phyloP scores from a whole-genome alignment of 2,329 filamentous ascomycete genomes.

The Bimuria novae-zelandiae region DNA sequence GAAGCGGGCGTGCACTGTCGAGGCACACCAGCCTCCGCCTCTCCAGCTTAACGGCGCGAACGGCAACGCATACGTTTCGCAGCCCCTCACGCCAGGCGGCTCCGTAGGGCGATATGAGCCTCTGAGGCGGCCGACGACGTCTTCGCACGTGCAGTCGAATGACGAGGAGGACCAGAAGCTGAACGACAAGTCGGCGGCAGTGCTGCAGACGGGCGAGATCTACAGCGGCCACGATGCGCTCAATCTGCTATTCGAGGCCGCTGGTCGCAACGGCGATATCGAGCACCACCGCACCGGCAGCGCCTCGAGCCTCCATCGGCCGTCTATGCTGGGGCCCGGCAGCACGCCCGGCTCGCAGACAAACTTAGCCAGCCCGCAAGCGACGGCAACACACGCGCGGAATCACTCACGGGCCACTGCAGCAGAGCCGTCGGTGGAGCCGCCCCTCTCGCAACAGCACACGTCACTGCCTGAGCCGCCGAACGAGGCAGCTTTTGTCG shows the following conservation, averaged over 20 bases:
- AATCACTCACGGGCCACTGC: constrained; percentile 28
- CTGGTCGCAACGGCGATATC: constrained; percentile 56
- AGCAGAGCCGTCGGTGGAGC: constrained; percentile 36
- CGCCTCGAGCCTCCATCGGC: constrained; percentile 45
- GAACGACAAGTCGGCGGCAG: constrained; percentile 63
- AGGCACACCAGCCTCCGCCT: constrained; percentile 46
- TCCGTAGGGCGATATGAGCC: constrained; percentile 69
- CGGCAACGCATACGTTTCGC: constrained; percentile 37
- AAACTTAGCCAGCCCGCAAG: constrained; percentile 41
- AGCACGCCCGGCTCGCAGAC: constrained; percentile 44
- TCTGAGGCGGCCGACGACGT: constrained; percentile 62
- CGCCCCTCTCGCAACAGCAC: constrained; percentile 32
- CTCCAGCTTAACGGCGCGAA: constrained; percentile 24
- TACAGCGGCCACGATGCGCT: constrained; percentile 93
- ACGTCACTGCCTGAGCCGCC: constrained; percentile 34
- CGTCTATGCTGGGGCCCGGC: constrained; percentile 24
- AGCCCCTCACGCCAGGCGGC: constrained; percentile 69
- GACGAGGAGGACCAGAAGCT: constrained; percentile 61
- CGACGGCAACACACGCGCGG: constrained; percentile 28
- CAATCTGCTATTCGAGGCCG: constrained; percentile 88
- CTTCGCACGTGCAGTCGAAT: constrained; percentile 40
- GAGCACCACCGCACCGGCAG: constrained; percentile 55
- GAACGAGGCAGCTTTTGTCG: constrained; percentile 51
- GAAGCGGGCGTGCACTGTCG: constrained; percentile 63
- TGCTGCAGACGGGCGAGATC: constrained; percentile 68